Evolutionary conservation across 805 yeast genomes (phyloP), one percentile per base, ranked within the genome.

Genomic region (Jamesozyma rosinii): DNA sequence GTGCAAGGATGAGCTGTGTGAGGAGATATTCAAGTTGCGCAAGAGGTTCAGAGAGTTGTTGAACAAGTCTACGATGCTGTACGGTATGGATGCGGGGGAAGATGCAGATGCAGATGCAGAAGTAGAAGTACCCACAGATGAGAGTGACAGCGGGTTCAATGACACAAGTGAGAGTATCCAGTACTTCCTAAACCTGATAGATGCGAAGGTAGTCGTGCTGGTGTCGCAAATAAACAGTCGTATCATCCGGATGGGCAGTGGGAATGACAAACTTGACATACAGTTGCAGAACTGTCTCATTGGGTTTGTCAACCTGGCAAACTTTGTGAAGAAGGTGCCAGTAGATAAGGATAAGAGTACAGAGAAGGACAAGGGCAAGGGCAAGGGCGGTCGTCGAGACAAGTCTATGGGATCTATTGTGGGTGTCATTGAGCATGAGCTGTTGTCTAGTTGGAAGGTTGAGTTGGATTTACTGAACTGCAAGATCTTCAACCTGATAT

Each of bases 391-490:
- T 6, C 29, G 29, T 8, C 19, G n/a, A 33, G 29, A 24, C 22
- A 24, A 24, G 29, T 24, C 27, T 20, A 41, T 42, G 41, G 37
- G 27, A 37, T 45, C 54, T 14, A 37, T 41, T n/a, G 43, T 44
- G 19, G 43, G 40, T 14, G 57, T 51, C n/a, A 40, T 56, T 22
- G 50, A 50, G 19, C 40, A 41, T 6, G 62, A 57, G 26, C 40
- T 57, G 37, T 40, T 54, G 21, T 47, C 49, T 17, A 46, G 47
- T 30, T 56, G 61, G 62, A 47, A 51, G n/a, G 38, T 37, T 5
- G 57, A 57, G 38, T 44, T 55, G 14, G 57, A 55, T 38, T 20
- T 51, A 17, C 40, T 54, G 33, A 54, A 57, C 37, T 52, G 49
- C 37, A 44, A 44, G 32, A 42, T 52, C 17, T 55, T 53, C 37